Percentiles rank a stretch among this genome's conserved stretches.
phyloP scores from a whole-genome alignment of 345 rosid species.

The Eucalyptus rudis region DNA sequence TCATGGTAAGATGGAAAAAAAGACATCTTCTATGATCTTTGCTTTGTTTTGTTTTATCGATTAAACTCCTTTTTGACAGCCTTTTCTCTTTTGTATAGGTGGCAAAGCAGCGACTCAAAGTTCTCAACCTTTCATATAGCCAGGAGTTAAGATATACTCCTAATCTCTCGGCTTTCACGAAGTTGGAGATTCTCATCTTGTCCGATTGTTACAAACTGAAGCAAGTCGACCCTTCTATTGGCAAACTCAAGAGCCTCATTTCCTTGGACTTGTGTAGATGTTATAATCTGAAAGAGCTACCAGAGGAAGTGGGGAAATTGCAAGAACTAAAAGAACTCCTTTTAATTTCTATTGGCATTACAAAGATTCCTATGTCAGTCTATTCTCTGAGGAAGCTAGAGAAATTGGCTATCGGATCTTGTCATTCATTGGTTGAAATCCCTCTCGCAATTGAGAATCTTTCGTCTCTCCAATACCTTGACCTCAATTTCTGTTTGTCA shows the following conservation, averaged over 20 bases:
- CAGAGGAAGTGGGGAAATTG: not conserved
- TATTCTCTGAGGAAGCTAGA: rapidly evolving
- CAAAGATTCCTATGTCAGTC: not conserved
- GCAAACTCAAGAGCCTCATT: not conserved
- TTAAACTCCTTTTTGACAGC: not conserved
- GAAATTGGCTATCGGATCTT: rapidly evolving
- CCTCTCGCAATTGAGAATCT: no score
- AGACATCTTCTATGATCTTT: not conserved
- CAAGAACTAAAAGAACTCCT: not conserved
- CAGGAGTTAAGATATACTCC: rapidly evolving
- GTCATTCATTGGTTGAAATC: not conserved
- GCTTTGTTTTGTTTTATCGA: not conserved
- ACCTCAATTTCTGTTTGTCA: rapidly evolving
- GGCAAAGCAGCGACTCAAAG: not conserved
- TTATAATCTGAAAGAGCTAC: rapidly evolving
- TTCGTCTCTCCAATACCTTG: rapidly evolving
- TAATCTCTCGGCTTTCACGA: not conserved
- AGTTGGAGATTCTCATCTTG: not conserved
- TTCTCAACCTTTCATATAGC: not conserved
- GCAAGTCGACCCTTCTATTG: not conserved
- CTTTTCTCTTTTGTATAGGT: rapidly evolving
- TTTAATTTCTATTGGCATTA: rapidly evolving
- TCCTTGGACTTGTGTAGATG: rapidly evolving
- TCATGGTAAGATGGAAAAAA: not conserved
- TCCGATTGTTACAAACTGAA: rapidly evolving